These are phyloP conservation scores for Jacaranda copaia DNA, from an alignment of 257 asterid genomes.

Conservation along the genomic window DNA sequence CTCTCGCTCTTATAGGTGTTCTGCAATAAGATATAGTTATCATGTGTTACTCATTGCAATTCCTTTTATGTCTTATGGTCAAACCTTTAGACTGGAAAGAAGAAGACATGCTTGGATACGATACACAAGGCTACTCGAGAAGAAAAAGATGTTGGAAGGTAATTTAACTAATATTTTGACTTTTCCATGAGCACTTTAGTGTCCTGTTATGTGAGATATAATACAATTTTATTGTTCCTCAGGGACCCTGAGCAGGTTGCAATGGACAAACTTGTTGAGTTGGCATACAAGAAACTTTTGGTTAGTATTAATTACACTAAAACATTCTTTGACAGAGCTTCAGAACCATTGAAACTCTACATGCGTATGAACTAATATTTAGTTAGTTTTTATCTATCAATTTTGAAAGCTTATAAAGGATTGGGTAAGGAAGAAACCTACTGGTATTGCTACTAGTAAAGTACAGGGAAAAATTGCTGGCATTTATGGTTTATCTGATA, in stretches of 20 bases:
- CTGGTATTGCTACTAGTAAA: conserved; percentile 7
- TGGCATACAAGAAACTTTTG: conserved; percentile 86
- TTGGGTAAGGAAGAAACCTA: conserved; percentile 9
- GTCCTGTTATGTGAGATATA: conserved; percentile 20
- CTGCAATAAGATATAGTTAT: conserved; percentile 14
- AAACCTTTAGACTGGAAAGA: conserved; percentile 62
- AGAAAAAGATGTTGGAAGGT: conserved; percentile 62
- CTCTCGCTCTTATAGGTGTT: conserved; percentile 2
- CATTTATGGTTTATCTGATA: background rate
- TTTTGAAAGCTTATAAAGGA: conserved; percentile 2
- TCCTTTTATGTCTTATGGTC: conserved; percentile 36
- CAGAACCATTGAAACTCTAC: background rate
- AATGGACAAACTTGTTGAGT: conserved; percentile 80
- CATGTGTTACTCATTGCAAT: conserved; percentile 14
- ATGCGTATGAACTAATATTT: background rate
- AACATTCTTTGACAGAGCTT: conserved; percentile 13
- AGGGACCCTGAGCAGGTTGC: conserved; percentile 95
- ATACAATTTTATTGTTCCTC: conserved; percentile 39
- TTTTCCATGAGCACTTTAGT: conserved; percentile 22
- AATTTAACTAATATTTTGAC: conserved; percentile 33
- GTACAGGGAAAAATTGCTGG: background rate
- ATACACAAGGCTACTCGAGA: conserved; percentile 65
- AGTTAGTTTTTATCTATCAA: background rate
- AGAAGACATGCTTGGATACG: conserved; percentile 66
- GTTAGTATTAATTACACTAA: conserved; percentile 53